phyloP scores from a whole-genome alignment of 257 asterid species.

The Coffea canephora region DNA sequence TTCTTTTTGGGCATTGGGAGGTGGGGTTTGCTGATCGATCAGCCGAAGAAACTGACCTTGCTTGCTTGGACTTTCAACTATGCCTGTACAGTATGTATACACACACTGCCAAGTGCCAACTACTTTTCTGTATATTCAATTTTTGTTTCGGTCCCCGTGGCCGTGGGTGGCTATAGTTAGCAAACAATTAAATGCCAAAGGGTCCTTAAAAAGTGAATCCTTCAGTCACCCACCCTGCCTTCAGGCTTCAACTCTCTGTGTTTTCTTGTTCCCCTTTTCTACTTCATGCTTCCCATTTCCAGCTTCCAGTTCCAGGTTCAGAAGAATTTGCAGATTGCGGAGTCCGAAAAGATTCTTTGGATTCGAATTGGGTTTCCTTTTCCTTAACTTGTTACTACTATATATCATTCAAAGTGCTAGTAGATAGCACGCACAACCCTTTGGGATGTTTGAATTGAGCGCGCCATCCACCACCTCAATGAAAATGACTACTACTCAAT shows the following conservation, averaged over 20 bases:
- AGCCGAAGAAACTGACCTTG: constrained; percentile 19
- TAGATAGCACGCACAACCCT: too few relatives aligned
- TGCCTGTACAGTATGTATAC: not conserved
- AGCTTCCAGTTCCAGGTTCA: not conserved
- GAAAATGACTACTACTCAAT: too few relatives aligned
- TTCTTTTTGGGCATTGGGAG: constrained; percentile 8
- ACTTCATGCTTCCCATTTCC: not conserved
- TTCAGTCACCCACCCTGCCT: too few relatives aligned
- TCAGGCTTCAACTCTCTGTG: not conserved
- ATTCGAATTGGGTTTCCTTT: not conserved
- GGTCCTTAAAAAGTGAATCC: too few relatives aligned
- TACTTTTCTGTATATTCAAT: too few relatives aligned
- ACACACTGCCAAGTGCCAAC: not conserved
- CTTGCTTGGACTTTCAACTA: not conserved
- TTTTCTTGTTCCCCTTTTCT: not conserved
- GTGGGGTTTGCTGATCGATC: not conserved
- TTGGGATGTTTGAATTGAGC: too few relatives aligned
- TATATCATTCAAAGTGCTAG: too few relatives aligned
- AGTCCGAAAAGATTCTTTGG: constrained; percentile 8
- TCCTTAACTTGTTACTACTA: not conserved
- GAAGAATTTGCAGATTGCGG: not conserved
- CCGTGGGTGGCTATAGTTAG: too few relatives aligned
- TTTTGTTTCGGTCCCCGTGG: too few relatives aligned
- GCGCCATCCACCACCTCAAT: too few relatives aligned
- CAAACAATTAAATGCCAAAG: too few relatives aligned